Percentiles rank a stretch among this genome's conserved stretches.
Conservation (phyloP, 768 basidiomycete species). For the Collybia sordida region DNA sequence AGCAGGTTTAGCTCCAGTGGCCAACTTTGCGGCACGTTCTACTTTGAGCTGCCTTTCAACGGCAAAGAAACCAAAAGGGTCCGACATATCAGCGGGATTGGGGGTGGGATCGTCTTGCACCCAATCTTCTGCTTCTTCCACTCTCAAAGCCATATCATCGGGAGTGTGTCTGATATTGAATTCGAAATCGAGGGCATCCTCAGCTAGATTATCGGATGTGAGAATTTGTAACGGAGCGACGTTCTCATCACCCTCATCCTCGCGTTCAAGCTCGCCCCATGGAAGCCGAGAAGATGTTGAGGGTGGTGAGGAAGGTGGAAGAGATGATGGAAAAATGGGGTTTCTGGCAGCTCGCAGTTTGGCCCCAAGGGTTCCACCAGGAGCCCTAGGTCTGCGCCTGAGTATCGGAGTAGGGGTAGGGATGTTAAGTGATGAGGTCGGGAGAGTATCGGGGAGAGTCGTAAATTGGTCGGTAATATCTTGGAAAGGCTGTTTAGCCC, state of each 20-base stretch:
- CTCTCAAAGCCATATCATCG: no score
- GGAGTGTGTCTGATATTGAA: no score
- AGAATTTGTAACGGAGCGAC: not conserved
- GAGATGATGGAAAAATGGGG: not conserved
- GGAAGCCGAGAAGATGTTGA: slow-evolving; percentile 9
- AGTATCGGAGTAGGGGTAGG: no score
- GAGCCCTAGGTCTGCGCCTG: no score
- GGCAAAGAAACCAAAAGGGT: slow-evolving; percentile 60
- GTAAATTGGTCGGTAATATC: no score
- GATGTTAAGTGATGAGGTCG: no score
- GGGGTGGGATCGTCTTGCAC: slow-evolving; percentile 9
- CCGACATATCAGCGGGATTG: slow-evolving; percentile 30
- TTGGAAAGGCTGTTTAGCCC: no score
- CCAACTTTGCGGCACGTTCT: slow-evolving; percentile 27
- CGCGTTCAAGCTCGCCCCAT: not conserved
- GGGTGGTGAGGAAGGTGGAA: slow-evolving; percentile 9
- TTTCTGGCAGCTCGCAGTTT: no score
- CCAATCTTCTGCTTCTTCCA: not conserved
- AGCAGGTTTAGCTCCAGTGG: slow-evolving; percentile 4
- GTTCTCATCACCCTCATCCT: not conserved
- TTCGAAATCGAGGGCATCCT: not conserved
- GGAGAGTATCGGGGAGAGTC: no score
- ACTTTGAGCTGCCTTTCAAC: slow-evolving; percentile 50
- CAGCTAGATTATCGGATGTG: not conserved
- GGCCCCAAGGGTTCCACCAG: no score